Evolutionary conservation across 345 rosid genomes (phyloP).

Genomic region (Durio zibethinus): DNA sequence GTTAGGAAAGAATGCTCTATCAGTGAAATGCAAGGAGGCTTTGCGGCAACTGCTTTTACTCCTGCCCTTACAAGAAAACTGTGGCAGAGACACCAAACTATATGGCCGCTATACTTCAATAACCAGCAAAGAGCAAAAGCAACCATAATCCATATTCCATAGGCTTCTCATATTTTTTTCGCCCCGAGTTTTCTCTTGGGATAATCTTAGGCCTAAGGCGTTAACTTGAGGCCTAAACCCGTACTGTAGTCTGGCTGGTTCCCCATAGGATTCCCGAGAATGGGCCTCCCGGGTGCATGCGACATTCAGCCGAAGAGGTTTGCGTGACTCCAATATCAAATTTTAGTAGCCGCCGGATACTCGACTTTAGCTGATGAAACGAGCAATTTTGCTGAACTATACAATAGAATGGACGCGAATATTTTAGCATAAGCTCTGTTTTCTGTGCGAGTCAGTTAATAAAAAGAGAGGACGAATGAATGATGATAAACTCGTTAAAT

Average conservation of each 20-base stretch:
- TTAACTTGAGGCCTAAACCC: neutral
- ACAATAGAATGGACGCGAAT: neutral
- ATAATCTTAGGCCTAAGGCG: no score
- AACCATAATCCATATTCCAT: neutral
- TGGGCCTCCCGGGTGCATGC: no score
- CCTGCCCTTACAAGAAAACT: slow-evolving; percentile 82
- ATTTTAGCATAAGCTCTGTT: no score
- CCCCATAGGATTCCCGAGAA: no score
- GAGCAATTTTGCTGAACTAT: neutral
- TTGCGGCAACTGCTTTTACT: slow-evolving; percentile 69
- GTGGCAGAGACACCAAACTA: slow-evolving; percentile 82
- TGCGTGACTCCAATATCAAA: neutral
- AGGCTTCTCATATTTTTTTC: neutral
- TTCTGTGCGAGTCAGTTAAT: no score
- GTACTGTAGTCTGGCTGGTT: neutral
- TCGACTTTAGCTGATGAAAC: neutral
- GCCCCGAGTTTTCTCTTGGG: no score
- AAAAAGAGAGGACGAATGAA: neutral
- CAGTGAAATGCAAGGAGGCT: slow-evolving; percentile 74
- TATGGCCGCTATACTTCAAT: slow-evolving; percentile 75
- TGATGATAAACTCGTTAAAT: neutral
- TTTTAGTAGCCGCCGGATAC: no score
- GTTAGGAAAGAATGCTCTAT: slow-evolving; percentile 56
- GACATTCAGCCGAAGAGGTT: neutral
- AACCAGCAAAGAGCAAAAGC: neutral